phyloP scores from a whole-genome alignment of 164 flowering plant species.

The Echeveria elegans region DNA sequence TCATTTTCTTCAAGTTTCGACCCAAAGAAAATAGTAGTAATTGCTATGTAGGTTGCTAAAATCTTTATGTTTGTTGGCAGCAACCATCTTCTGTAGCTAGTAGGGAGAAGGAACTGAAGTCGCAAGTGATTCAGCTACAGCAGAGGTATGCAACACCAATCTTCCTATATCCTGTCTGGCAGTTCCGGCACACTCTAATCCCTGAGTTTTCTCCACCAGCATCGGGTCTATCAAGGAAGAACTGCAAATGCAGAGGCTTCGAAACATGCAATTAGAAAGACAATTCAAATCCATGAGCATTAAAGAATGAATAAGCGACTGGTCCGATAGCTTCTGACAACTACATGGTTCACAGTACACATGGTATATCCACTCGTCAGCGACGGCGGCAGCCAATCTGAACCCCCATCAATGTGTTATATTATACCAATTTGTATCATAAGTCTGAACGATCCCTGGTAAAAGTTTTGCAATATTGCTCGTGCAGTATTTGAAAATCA shows the following conservation, averaged over 20 bases:
- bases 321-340: background rate
- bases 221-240: constrained; percentile 5
- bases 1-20: background rate
- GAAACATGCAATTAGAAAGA: constrained; percentile 2
- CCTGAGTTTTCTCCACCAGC: background rate
- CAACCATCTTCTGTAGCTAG: constrained; percentile 23
- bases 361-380: background rate
- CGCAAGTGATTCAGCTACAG: constrained; percentile 25
- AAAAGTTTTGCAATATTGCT: background rate
- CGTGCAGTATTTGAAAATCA: no score
- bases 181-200: background rate
- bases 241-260: background rate
- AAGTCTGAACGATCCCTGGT: background rate
- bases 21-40: background rate
- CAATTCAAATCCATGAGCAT: background rate
- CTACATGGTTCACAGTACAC: background rate
- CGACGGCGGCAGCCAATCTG: background rate
- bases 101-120: constrained; percentile 33
- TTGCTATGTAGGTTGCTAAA: background rate
- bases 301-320: background rate
- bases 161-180: background rate
- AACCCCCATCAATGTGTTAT: background rate
- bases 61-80: constrained; percentile 7
- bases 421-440: background rate
- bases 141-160: constrained; percentile 23